Evolutionary conservation across 2,329 filamentous ascomycete species (phyloP), one percentile per base, ranked within the genome.

Genomic region (Fusarium chaquense): DNA sequence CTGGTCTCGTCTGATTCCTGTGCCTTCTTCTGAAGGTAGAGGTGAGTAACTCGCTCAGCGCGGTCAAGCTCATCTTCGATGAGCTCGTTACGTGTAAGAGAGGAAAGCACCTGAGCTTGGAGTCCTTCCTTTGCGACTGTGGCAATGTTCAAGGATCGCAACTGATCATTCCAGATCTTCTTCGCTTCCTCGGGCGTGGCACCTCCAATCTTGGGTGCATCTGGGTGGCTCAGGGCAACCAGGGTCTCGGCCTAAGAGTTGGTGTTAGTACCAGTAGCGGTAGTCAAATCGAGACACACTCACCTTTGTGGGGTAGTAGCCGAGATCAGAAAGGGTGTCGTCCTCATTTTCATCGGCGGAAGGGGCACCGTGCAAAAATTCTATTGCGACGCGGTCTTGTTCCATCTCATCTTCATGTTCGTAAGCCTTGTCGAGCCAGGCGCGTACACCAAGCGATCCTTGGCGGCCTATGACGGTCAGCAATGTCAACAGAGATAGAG

Each of bases 1-100:
- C 30, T 36, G 18, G 22, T 15, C 12, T 24, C 47, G 22, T 50
- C 32, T 2, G 22, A n/a, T 6, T 36, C 38, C 5, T 41, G 35
- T 2, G 13, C 32, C 22, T 45, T 45, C 18, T 24, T 61, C 32
- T 35, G 26, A 3, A 26, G 41, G 30, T 38, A 32, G 4, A 26
- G 28, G 22, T 18, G 38, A 36, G 38, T 22, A 16, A 62, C 45
- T 5, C 38, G 36, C 8, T 45, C 50, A 3, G 60, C 60, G 5
- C 60, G 58, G 18, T 63, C 58, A 15, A 30, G 41, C 15, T 63
- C 60, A 16, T 43, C 36, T 5, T 26, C 20, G 3, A 63, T 57
- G 1, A 57, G 22, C 15, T 63, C 41, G 16, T 63, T 58, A 4
- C 58, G 49, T n/a, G 43, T 57, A 4, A 63, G 40, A 1, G 30